Evolutionary conservation across 257 asterid species (phyloP).

Genomic region (Forsythia suspensa): DNA sequence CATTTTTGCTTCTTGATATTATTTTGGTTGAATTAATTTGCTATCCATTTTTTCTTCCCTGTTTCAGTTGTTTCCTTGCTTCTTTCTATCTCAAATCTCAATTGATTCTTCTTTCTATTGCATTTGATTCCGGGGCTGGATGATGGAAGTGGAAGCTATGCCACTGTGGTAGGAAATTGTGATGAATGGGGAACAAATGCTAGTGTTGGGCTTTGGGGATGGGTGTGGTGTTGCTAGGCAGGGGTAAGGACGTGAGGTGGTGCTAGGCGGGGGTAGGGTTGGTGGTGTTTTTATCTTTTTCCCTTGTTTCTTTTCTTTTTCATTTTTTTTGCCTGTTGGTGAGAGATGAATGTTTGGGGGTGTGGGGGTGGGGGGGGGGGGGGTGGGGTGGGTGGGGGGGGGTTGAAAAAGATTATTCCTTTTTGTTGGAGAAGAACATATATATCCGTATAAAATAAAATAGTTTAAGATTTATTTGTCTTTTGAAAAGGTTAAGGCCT

Average conservation of each 20-base stretch:
- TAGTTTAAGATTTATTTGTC: too few species aligned
- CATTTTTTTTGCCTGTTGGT: not conserved
- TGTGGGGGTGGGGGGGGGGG: too few species aligned
- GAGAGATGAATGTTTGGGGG: not conserved
- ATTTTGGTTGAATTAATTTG: not conserved
- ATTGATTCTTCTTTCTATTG: not conserved
- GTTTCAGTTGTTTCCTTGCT: not conserved
- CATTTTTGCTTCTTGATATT: not conserved
- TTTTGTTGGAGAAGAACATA: too few species aligned
- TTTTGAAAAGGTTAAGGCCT: too few species aligned
- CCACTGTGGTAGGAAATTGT: not conserved
- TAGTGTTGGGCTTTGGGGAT: not conserved
- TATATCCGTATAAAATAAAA: too few species aligned
- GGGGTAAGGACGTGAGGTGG: not conserved
- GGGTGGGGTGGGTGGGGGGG: too few species aligned
- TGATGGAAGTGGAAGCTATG: not conserved
- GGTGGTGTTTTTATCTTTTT: not conserved
- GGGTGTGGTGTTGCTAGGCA: not conserved
- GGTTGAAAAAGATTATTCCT: too few species aligned
- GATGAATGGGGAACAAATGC: not conserved
- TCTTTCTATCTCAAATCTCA: not conserved
- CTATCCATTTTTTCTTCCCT: not conserved
- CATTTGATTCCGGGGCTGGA: not conserved
- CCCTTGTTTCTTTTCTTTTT: not conserved
- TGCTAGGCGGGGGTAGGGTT: not conserved